Evolutionary conservation across 176 grass and related monocot species (phyloP), one percentile per base, ranked within the genome.

Genomic region (Zoysia pacifica): DNA sequence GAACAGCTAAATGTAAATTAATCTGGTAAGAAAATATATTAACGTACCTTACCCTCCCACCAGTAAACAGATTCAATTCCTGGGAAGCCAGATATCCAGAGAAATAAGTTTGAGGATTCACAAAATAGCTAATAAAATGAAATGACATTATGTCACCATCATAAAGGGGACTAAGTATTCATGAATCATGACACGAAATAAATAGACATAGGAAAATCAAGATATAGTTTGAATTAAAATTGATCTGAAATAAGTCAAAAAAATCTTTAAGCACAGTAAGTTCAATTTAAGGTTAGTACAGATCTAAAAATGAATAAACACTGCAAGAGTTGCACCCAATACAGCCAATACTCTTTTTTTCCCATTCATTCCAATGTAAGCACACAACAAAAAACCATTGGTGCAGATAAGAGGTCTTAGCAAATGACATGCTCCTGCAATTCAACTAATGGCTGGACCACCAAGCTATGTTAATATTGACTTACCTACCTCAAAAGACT

Each of bases 61-160:
- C 91, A 97, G 78, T 97, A 97, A 85, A 97, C 86, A 16, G 92
- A 97, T 65, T 97, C 85, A 37, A 93, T 79, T 9, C 95, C 95
- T 94, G 71, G 14, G 81, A 62, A 74, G 5, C 45, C 38, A 44
- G 6, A 0, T 2, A 35, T 7, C 45, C 6, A 81, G 6, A 81
- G 2, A 67, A 75, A 37, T 76, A 48, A 52, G 15, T 37, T 18
- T 41, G 10, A 42, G 67, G 46, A 76, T 10, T 35, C 7, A 67
- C 55, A 70, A 28, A 41, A 6, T 55, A 69, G 9, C 7, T 15
- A 51, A 62, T 45, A 19, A 18, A 78, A 66, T 39, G 9, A 65
- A 42, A 39, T 16, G 40, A 37, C 48, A 59, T 10, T 59, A 20
- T 86, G 14, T 38, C 0, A 9, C n/a, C 44, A 20, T 52, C 1